Evolutionary conservation across 768 basidiomycete species (phyloP).

Genomic region (Pholiota conissans): DNA sequence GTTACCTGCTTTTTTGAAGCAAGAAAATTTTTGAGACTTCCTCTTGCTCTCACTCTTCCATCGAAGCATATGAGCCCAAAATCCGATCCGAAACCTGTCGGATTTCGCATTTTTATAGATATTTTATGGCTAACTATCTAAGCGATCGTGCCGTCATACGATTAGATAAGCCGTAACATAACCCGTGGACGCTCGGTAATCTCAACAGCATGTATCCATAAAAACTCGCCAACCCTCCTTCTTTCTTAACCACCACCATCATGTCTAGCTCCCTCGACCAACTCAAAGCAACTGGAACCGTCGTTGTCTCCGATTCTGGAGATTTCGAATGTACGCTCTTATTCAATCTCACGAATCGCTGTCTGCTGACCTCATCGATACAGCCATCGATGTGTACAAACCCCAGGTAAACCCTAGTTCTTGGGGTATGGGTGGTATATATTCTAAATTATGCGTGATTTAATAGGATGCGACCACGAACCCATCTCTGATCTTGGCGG

Average conservation of each 20-base stretch:
- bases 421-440: neutral
- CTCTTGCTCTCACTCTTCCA: neutral
- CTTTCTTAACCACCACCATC: slow-evolving; percentile 24
- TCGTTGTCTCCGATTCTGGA: slow-evolving; percentile 96
- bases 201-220: neutral
- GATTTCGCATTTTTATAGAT: neutral
- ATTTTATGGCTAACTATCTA: slow-evolving; percentile 4
- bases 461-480: slow-evolving; percentile 95
- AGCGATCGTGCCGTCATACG: slow-evolving; percentile 5
- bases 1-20: neutral
- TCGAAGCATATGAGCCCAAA: neutral
- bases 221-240: neutral
- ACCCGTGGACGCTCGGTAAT: slow-evolving; percentile 1
- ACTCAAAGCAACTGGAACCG: slow-evolving; percentile 91
- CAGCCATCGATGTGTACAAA: slow-evolving; percentile 95
- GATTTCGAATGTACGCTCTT: slow-evolving; percentile 77
- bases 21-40: neutral
- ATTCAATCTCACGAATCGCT: slow-evolving; percentile 16
- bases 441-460: neutral
- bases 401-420: slow-evolving; percentile 60
- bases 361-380: slow-evolving; percentile 22
- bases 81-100: neutral
- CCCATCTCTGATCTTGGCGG: slow-evolving; percentile 92
- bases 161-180: slow-evolving; percentile 1
- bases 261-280: slow-evolving; percentile 82